A percentile compares a stretch with the other conserved stretches of the same genome.
phyloP scores from a whole-genome alignment of 495 filamentous ascomycete genomes.

The Platismatia glauca region DNA sequence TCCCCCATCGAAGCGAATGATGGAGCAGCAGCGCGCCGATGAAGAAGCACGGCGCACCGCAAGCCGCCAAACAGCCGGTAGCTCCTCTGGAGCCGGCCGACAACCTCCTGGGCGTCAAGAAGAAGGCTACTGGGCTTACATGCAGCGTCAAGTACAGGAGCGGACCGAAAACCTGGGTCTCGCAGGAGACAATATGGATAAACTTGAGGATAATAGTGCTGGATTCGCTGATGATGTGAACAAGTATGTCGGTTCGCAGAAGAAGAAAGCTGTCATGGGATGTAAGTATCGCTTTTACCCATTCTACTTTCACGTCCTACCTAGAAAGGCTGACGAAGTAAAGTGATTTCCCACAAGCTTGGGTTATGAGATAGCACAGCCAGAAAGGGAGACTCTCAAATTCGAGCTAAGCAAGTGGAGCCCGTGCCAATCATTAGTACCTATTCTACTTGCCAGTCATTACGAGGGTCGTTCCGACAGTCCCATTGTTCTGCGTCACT shows the following conservation, averaged over 20 bases:
- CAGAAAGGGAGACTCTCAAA: neutral
- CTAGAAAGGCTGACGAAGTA: slow-evolving; percentile 3
- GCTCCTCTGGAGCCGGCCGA: slow-evolving; percentile 12
- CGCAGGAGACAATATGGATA: slow-evolving; percentile 75
- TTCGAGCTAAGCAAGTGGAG: neutral
- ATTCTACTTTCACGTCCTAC: neutral
- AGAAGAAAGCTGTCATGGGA: slow-evolving; percentile 69
- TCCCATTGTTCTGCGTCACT: neutral
- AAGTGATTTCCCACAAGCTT: slow-evolving; percentile 23
- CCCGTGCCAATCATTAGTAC: too few relatives aligned
- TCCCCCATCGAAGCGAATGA: slow-evolving; percentile 70
- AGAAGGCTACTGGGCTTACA: slow-evolving; percentile 60
- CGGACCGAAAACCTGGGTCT: slow-evolving; percentile 77
- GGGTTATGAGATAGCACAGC: slow-evolving; percentile 15
- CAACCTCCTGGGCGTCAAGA: slow-evolving; percentile 24
- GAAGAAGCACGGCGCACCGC: slow-evolving; percentile 48
- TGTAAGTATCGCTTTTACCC: slow-evolving; percentile 29
- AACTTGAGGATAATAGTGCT: slow-evolving; percentile 65
- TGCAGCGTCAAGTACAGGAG: slow-evolving; percentile 79
- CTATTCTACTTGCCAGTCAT: neutral
- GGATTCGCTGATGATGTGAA: slow-evolving; percentile 79
- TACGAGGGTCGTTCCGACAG: neutral
- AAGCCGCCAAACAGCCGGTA: slow-evolving; percentile 28
- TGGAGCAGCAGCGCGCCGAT: slow-evolving; percentile 53
- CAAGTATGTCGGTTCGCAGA: slow-evolving; percentile 78